Evolutionary conservation across 2,329 filamentous ascomycete genomes (phyloP).

Genomic region (Sporothrix curviconia): DNA sequence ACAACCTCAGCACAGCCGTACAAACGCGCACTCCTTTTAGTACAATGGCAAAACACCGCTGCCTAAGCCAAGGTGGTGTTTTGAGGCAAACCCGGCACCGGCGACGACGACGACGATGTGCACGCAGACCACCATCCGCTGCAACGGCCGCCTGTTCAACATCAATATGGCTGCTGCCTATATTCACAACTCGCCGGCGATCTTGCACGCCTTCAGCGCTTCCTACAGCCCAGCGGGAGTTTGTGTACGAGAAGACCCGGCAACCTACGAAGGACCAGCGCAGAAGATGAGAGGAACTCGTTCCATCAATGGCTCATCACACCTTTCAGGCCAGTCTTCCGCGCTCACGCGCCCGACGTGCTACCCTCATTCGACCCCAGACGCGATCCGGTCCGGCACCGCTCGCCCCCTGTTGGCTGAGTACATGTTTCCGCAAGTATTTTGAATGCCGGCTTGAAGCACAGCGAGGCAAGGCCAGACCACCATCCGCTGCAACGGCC

Average conservation of each 20-base stretch:
- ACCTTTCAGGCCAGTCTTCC: neutral
- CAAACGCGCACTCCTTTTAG: neutral
- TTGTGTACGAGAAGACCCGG: neutral
- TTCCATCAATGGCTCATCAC: neutral
- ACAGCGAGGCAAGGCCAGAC: neutral
- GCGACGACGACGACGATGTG: neutral
- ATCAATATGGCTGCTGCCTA: neutral
- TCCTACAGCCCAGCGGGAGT: neutral
- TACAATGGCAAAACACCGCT: neutral
- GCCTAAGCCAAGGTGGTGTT: neutral
- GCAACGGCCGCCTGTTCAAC: slow-evolving; percentile 2
- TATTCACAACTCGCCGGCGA: neutral
- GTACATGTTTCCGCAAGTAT: neutral
- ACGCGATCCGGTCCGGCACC: neutral
- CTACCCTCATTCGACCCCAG: neutral
- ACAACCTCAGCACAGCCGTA: neutral
- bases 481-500: neutral
- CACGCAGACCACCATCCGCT: neutral
- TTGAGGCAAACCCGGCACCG: neutral
- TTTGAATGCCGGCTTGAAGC: slow-evolving; percentile 3
- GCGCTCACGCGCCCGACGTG: neutral
- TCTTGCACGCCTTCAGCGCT: slow-evolving; percentile 3
- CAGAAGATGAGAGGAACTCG: neutral
- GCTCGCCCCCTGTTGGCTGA: neutral
- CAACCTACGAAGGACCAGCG: neutral